These are phyloP conservation scores for Fonsecaea pugnacius DNA, from an alignment of 2,329 filamentous ascomycete genomes.

Conservation along the genomic window DNA sequence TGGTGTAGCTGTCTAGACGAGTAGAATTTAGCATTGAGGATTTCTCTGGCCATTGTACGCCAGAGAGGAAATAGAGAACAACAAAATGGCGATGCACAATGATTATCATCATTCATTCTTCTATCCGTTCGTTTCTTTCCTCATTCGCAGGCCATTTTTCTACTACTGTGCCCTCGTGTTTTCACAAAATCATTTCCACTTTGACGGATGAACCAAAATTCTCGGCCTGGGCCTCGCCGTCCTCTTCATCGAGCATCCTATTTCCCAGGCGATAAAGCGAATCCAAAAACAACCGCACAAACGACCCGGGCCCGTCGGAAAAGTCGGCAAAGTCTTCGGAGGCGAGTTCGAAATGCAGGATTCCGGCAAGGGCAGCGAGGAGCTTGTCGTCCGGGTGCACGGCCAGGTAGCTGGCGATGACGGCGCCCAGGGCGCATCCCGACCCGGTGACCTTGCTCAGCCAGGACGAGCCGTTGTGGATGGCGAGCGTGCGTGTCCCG, in stretches of 20 bases:
- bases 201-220: not conserved
- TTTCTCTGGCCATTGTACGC: not conserved
- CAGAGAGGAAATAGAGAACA: not conserved
- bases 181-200: not conserved
- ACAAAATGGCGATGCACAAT: not conserved
- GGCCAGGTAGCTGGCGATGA: slow-evolving; percentile 75
- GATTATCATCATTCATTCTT: not conserved
- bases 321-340: slow-evolving; percentile 66
- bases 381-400: slow-evolving; percentile 67
- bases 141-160: not conserved
- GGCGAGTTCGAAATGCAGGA: slow-evolving; percentile 78
- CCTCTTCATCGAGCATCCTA: slow-evolving; percentile 49
- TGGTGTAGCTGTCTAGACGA: slow-evolving; percentile 42
- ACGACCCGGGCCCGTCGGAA: slow-evolving; percentile 80
- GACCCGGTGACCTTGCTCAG: slow-evolving; percentile 59
- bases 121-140: not conserved
- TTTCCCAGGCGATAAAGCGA: slow-evolving; percentile 59
- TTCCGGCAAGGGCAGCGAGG: slow-evolving; percentile 71
- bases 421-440: slow-evolving; percentile 83
- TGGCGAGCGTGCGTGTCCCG: slow-evolving; percentile 66
- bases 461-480: slow-evolving; percentile 75
- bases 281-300: slow-evolving; percentile 84
- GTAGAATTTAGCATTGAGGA: not conserved
- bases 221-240: not conserved
- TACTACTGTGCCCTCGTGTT: not conserved